These are phyloP conservation scores for Phytopythium sindhum DNA, from an alignment of 352 stramenopile species.

Conservation along the genomic window DNA sequence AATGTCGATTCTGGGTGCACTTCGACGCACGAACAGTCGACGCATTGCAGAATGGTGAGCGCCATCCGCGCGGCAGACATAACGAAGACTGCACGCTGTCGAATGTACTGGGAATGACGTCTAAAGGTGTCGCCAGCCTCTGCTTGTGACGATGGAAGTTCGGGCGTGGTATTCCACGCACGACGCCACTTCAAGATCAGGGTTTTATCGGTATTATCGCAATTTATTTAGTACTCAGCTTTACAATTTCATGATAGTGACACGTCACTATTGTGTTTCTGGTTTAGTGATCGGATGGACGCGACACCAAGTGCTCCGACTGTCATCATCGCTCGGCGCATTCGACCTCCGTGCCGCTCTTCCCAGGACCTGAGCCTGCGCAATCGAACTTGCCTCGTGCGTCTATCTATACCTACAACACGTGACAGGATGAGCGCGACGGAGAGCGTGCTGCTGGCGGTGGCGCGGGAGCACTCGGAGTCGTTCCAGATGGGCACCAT, in stretches of 20 bases:
- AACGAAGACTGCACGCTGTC: too few relatives aligned
- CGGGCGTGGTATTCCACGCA: too few relatives aligned
- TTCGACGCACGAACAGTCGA: too few relatives aligned
- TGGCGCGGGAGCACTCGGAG: constrained; percentile 53
- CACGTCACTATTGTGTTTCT: not conserved
- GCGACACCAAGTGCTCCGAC: not conserved
- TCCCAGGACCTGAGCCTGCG: too few relatives aligned
- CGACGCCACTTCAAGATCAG: too few relatives aligned
- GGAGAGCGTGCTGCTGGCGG: constrained; percentile 49
- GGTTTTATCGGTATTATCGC: too few relatives aligned
- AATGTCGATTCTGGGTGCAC: too few relatives aligned
- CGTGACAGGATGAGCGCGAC: constrained; percentile 31
- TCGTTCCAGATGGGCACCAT: constrained; percentile 47
- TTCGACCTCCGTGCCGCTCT: too few relatives aligned
- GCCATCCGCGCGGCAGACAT: not conserved
- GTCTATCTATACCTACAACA: not conserved
- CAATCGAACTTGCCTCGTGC: too few relatives aligned
- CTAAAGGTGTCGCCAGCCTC: too few relatives aligned
- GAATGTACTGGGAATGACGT: too few relatives aligned
- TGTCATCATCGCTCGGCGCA: not conserved
- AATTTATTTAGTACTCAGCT: not conserved
- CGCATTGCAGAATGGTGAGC: not conserved
- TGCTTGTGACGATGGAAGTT: too few relatives aligned
- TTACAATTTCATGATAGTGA: not conserved
- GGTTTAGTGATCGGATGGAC: not conserved